These are phyloP conservation scores for Apiospora aurea DNA, from an alignment of 2,329 filamentous ascomycete species.

Conservation along the genomic window DNA sequence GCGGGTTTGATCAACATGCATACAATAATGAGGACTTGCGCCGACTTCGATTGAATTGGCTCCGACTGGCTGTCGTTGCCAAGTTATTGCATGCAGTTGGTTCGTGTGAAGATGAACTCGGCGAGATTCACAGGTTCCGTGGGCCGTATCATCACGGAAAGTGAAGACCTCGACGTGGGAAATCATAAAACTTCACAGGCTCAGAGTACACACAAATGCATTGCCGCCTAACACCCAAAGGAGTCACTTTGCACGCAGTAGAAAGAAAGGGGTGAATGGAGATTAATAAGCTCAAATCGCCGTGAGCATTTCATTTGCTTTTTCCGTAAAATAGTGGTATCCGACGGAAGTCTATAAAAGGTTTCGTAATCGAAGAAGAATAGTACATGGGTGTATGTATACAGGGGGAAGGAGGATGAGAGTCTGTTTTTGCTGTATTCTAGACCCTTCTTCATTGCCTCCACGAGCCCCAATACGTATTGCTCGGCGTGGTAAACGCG, in stretches of 20 bases:
- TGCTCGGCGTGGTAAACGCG: constrained; percentile 32
- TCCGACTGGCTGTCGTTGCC: background rate
- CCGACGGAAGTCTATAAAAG: background rate
- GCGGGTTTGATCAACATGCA: too few species aligned
- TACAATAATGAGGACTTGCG: background rate
- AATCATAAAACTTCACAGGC: background rate
- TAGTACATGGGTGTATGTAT: background rate
- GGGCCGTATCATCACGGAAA: background rate
- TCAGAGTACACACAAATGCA: background rate
- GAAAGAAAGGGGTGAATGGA: background rate
- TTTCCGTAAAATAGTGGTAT: constrained; percentile 4
- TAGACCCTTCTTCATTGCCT: constrained; percentile 3
- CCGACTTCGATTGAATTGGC: background rate
- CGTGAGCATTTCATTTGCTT: background rate
- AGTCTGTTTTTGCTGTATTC: background rate
- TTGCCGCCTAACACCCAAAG: background rate
- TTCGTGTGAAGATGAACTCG: background rate
- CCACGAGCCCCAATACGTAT: constrained; percentile 23
- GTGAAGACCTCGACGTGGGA: background rate
- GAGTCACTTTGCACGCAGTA: too few species aligned
- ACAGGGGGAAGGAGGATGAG: background rate
- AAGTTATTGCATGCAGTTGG: background rate
- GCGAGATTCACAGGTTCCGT: background rate
- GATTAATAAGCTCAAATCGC: background rate
- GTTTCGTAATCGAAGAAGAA: background rate